phyloP scores from a whole-genome alignment of 441 rosid species.

The Populus tomentosa region DNA sequence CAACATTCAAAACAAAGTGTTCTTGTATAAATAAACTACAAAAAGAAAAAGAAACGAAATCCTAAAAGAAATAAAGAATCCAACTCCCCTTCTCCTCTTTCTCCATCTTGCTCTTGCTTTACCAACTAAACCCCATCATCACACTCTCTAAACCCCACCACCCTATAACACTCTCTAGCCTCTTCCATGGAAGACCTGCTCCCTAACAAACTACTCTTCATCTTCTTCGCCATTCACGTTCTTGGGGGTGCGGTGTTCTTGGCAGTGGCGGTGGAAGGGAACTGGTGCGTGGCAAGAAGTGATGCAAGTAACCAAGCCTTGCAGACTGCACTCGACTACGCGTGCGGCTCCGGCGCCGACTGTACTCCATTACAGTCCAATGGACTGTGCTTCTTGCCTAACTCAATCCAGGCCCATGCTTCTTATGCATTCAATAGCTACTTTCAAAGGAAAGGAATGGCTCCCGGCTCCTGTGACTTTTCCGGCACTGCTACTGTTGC shows the following conservation, averaged over 20 bases:
- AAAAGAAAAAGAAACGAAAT: slow-evolving; percentile 3
- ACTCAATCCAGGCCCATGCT: slow-evolving; percentile 72
- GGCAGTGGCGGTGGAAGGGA: slow-evolving; percentile 9
- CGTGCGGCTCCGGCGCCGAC: slow-evolving; percentile 79
- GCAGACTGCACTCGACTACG: slow-evolving; percentile 73
- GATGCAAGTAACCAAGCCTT: slow-evolving; percentile 63
- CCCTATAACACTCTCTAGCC: slow-evolving; percentile 15
- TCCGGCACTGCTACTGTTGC: slow-evolving; percentile 73
- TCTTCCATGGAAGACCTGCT: slow-evolving; percentile 29
- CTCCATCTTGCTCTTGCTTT: slow-evolving; percentile 30
- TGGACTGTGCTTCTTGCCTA: slow-evolving; percentile 75
- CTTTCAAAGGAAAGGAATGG: slow-evolving; percentile 65
- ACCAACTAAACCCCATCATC: slow-evolving; percentile 17
- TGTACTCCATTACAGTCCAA: slow-evolving; percentile 52
- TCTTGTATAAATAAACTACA: not conserved
- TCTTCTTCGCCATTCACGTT: slow-evolving; percentile 2
- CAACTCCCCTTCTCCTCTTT: slow-evolving; percentile 17
- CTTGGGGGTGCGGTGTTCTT: not conserved
- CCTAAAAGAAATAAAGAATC: slow-evolving; percentile 16
- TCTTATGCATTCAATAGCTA: slow-evolving; percentile 91
- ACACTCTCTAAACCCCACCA: not conserved
- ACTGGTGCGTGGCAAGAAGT: slow-evolving; percentile 86
- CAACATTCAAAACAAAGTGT: not conserved
- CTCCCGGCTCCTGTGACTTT: slow-evolving; percentile 86
- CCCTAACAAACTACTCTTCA: slow-evolving; percentile 6